These are phyloP conservation scores for Basipetospora sp. DNA, from an alignment of 2,329 filamentous ascomycete species.

Conservation along the genomic window DNA sequence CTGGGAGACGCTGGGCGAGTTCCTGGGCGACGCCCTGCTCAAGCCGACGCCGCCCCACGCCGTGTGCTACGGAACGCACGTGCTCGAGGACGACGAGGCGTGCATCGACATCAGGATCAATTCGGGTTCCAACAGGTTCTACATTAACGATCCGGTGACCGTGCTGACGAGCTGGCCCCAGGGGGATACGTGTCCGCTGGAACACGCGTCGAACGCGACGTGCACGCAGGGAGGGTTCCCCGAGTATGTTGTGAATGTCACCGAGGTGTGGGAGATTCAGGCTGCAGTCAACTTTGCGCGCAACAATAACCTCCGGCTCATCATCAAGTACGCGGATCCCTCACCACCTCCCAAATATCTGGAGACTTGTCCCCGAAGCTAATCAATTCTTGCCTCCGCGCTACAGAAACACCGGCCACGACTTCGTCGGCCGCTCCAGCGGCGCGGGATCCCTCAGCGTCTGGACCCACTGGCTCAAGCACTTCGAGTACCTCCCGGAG, in stretches of 20 bases:
- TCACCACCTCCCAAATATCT: background rate
- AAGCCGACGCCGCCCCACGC: slow-evolving; percentile 17
- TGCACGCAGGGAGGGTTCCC: slow-evolving; percentile 29
- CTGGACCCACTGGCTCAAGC: slow-evolving; percentile 26
- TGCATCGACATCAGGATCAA: slow-evolving; percentile 18
- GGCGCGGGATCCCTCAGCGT: slow-evolving; percentile 25
- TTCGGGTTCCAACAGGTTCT: slow-evolving; percentile 14
- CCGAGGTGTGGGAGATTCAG: slow-evolving; percentile 29
- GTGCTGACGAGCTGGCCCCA: slow-evolving; percentile 10
- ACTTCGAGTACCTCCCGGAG: slow-evolving; percentile 25
- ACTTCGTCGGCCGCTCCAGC: slow-evolving; percentile 28
- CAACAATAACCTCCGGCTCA: slow-evolving; percentile 31
- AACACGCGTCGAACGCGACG: slow-evolving; percentile 7
- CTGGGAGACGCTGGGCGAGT: slow-evolving; percentile 17
- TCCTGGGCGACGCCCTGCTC: slow-evolving; percentile 18
- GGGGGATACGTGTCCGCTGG: slow-evolving; percentile 16
- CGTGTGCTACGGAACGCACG: slow-evolving; percentile 15
- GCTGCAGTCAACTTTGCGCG: slow-evolving; percentile 31
- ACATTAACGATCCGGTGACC: slow-evolving; percentile 7
- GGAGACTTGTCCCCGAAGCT: too few relatives aligned
- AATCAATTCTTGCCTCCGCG: background rate
- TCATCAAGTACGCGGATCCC: slow-evolving; percentile 24
- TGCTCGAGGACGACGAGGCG: slow-evolving; percentile 12
- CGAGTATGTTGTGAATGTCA: slow-evolving; percentile 25
- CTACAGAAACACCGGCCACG: slow-evolving; percentile 35